Evolutionary conservation across 2,329 filamentous ascomycete genomes (phyloP), one percentile per base, ranked within the genome.

Genomic region (Calonectria hongkongensis): DNA sequence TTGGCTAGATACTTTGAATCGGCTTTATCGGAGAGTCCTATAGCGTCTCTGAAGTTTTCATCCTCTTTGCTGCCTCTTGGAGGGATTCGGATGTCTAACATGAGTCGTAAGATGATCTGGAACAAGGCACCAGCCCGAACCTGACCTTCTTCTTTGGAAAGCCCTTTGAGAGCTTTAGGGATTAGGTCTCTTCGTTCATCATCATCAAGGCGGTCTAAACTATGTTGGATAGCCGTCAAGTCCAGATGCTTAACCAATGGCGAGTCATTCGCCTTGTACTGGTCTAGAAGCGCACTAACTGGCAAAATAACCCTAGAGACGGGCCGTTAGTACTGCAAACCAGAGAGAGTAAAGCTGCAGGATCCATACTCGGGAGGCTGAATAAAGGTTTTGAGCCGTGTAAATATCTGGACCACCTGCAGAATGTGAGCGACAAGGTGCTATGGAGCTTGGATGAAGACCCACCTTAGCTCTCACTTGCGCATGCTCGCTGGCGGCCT

Each of bases 191-290:
- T 89, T 77, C 95, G 91, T 50, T 96, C 93, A 66, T 88, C 80
- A 15, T 86, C 83, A 39, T 86, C 83, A 27, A 90, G 82, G 3
- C 89, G 87, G 50, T 86, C 83, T 33, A 91, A 80, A 50, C 96
- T 97, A 81, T 98, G 95, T 80, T 97, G 94, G 45, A 98, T 94
- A 81, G 98, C 98, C 21, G 94, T 89, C 48, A 98, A 87, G 84
- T 98, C 96, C 78, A 98, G 94, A 81, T 98, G 94, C 75, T 95
- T 93, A 75, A 99, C 91, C 45, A 98, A 88, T 1, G 92, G 87
- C 15, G 92, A 93, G 47, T 92, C 88, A 45, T 91, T 91, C 27
- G 94, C 80, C 83, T 97, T 98, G 88, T 98, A 98, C 83, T 98
- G 97, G 78, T 95, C 93, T 68, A 98, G 84, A 21, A 99, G 88